Evolutionary conservation across 306 rosid species (phyloP), one percentile per base, ranked within the genome.

Genomic region (Castanea mollissima): DNA sequence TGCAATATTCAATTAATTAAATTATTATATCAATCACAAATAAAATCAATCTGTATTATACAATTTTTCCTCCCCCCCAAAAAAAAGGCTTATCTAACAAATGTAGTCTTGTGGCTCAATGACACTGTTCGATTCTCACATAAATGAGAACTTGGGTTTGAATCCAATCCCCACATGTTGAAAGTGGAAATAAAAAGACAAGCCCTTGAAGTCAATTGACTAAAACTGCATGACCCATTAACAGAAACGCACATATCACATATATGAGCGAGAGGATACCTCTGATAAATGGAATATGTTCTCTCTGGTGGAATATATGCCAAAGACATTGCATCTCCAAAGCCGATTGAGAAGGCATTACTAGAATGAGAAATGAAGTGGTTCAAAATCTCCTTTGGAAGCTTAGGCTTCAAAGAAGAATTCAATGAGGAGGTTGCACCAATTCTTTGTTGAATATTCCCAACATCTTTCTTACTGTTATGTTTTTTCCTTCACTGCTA

Each of bases 361-460:
- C 83, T 63, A 14, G 92, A 71, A 52, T 84, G 82, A 76, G 57
- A 74, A n/a, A 84, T 63, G 89, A 92, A 92, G 58, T 85, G 85
- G 5, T 80, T 29, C 44, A 88, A 74, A 71, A 92, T 87, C 3
- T 95, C 92, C 21, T 74, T 77, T 46, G 92, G 71, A 57, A 49
- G 85, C 80, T 90, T 90, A 4, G 93, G 87, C 83, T 85, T 91
- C 70, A 58, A 55, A 44, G 84, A 65, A 16, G 84, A 83, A 77
- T 71, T 76, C 78, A 70, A 29, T 49, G 92, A 67, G 99, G 99
- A 74, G 99, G 93, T 57, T 88, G 85, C 11, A 89, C 95, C 82
- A 90, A 81, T 35, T 79, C 91, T 71, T 88, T 90, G 82, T 88
- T 90, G 92, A 95, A 95, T 83, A 95, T 90, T 1, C 92, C 93